Conservation (phyloP, 208 protist genomes). For the Trypanosoma melophagium region DNA sequence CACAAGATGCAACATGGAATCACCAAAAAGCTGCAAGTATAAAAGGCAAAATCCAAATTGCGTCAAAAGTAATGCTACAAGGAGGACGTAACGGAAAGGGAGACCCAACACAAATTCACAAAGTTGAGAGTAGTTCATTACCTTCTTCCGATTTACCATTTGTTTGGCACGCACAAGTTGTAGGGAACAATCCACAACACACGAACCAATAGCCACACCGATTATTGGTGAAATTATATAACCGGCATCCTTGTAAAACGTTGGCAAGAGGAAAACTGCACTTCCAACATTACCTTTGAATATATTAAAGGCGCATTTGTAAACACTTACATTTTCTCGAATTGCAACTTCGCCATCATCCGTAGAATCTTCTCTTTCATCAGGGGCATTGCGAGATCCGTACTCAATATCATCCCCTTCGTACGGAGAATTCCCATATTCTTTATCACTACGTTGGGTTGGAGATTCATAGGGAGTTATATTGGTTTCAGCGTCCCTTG, state of each 20-base stretch:
- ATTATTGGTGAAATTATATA: conserved; percentile 29
- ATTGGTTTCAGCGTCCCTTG: too few relatives aligned
- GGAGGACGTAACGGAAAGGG: conserved; percentile 21
- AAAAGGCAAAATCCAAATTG: conserved; percentile 45
- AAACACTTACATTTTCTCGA: conserved; percentile 24
- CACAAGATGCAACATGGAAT: conserved; percentile 24
- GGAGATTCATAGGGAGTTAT: too few relatives aligned
- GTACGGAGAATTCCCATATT: too few relatives aligned
- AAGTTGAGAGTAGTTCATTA: conserved; percentile 25
- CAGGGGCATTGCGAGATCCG: too few relatives aligned
- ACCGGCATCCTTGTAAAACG: conserved; percentile 30
- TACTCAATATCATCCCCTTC: too few relatives aligned
- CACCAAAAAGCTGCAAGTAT: conserved; percentile 29
- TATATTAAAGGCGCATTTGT: conserved; percentile 42
- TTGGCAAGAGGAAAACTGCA: conserved; percentile 34
- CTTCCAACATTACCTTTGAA: conserved; percentile 44
- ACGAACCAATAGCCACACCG: conserved; percentile 17
- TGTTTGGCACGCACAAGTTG: conserved; percentile 31
- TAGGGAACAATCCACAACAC: conserved; percentile 29
- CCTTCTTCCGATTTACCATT: conserved; percentile 11
- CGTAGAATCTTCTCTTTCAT: too few relatives aligned
- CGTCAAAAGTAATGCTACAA: conserved; percentile 30
- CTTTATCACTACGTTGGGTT: too few relatives aligned
- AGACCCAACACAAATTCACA: conserved; percentile 29
- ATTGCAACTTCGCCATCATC: not conserved